Percentiles rank a stretch among this genome's conserved stretches.
These are phyloP conservation scores for Talaromyces verruculosus DNA, from an alignment of 2,329 filamentous ascomycete genomes.

Conservation along the genomic window DNA sequence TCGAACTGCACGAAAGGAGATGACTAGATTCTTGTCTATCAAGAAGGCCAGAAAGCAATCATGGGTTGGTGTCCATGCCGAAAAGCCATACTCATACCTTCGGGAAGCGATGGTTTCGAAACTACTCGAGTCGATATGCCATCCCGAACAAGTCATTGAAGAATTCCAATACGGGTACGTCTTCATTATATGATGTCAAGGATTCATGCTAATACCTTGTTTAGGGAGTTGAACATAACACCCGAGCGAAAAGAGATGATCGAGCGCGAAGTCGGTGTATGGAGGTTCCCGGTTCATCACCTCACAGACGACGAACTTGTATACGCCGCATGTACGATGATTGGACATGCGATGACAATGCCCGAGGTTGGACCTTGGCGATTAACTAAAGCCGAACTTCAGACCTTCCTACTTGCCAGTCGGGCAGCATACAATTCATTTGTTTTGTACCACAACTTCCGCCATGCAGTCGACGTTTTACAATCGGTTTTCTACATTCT, in stretches of 20 bases:
- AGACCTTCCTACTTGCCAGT: constrained; percentile 81
- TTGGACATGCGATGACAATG: constrained; percentile 81
- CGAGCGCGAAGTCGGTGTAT: constrained; percentile 68
- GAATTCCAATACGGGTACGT: constrained; percentile 61
- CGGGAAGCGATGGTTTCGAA: constrained; percentile 89
- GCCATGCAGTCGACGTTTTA: constrained; percentile 92
- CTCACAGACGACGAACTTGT: constrained; percentile 89
- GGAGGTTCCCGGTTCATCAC: constrained; percentile 87
- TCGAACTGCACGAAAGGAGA: constrained; percentile 71
- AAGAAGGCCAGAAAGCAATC: constrained; percentile 79
- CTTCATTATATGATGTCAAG: neutral
- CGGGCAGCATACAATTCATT: constrained; percentile 94
- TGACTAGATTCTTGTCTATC: constrained; percentile 68
- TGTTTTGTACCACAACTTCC: constrained; percentile 97
- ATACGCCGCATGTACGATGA: constrained; percentile 80
- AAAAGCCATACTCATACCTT: constrained; percentile 84
- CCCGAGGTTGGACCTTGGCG: constrained; percentile 79
- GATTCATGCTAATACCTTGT: constrained; percentile 22
- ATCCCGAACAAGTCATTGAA: constrained; percentile 62
- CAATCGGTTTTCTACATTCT: constrained; percentile 92
- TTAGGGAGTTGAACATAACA: constrained; percentile 65
- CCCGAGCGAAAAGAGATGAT: constrained; percentile 65
- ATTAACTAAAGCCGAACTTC: constrained; percentile 75
- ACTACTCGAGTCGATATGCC: constrained; percentile 86
- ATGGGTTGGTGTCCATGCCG: constrained; percentile 84